A percentile compares a stretch with the other conserved stretches of the same genome.
Conservation (phyloP, 495 filamentous ascomycete species). For the Aspergillus coremiiformis region DNA sequence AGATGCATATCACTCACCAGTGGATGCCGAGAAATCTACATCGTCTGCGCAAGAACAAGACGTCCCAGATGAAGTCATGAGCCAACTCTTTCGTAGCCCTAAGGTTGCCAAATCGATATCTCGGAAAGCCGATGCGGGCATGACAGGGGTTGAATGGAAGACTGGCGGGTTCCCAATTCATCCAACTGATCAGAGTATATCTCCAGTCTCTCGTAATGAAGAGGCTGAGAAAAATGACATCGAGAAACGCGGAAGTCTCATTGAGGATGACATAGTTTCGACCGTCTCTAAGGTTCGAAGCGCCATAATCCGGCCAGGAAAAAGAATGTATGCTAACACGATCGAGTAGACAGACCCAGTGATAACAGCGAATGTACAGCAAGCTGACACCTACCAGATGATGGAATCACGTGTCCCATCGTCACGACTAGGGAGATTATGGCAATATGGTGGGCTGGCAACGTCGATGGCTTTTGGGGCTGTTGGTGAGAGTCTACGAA, state of each 20-base stretch:
- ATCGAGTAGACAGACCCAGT: constrained; percentile 8
- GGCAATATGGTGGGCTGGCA: constrained; percentile 90
- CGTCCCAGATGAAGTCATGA: constrained; percentile 50
- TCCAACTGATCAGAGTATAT: background rate
- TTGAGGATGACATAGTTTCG: constrained; percentile 21
- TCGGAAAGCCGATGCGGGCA: constrained; percentile 18
- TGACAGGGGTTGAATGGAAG: background rate
- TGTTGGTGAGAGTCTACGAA: constrained; percentile 71
- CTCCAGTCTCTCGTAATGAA: background rate
- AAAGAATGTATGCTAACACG: constrained; percentile 4
- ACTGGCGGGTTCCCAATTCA: background rate
- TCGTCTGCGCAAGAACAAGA: constrained; percentile 21
- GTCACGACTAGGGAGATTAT: constrained; percentile 74
- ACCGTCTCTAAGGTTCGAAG: constrained; percentile 5
- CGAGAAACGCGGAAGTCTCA: background rate
- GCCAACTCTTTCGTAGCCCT: constrained; percentile 54
- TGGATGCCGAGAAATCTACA: constrained; percentile 10
- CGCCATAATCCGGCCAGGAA: background rate
- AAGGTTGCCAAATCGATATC: constrained; percentile 50
- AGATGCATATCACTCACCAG: constrained; percentile 47
- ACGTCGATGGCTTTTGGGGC: constrained; percentile 96
- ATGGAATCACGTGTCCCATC: constrained; percentile 87
- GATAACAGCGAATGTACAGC: constrained; percentile 11
- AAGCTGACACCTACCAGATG: constrained; percentile 54
- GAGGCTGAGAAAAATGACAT: background rate